phyloP scores from a whole-genome alignment of 257 asterid species.

The Plantago major region DNA sequence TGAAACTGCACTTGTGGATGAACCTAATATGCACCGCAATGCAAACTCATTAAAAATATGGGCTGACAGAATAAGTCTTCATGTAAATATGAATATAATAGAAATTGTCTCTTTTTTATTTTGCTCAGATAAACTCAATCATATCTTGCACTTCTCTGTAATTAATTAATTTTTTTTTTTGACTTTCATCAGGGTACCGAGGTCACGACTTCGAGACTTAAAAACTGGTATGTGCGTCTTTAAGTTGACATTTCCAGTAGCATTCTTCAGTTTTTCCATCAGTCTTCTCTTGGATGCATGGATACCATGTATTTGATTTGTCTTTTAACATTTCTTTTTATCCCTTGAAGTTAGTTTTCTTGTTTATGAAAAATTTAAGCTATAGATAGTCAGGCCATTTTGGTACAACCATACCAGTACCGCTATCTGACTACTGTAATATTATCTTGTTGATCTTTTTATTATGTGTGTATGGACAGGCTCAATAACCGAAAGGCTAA shows the following conservation, averaged over 20 bases:
- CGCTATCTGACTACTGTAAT: not conserved
- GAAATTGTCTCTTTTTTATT: not conserved
- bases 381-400: too few species aligned
- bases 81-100: constrained; percentile 41
- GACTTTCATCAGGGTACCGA: constrained; percentile 76
- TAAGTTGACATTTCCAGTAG: too few species aligned
- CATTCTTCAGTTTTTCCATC: too few species aligned
- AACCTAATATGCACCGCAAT: constrained; percentile 95
- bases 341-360: too few species aligned
- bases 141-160: constrained; percentile 6
- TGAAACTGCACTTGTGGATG: constrained; percentile 69
- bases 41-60: constrained; percentile 46
- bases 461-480: constrained; percentile 39
- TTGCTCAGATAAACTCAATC: constrained; percentile 1
- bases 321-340: too few species aligned
- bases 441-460: not conserved
- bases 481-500: constrained; percentile 95
- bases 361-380: too few species aligned
- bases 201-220: constrained; percentile 85
- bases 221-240: constrained; percentile 66
- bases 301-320: too few species aligned
- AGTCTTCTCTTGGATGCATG: too few species aligned
- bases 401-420: too few species aligned
- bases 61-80: constrained; percentile 77
- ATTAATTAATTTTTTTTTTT: constrained; percentile 9